Percentiles rank a stretch among this genome's conserved stretches.
phyloP scores from a whole-genome alignment of 2,329 filamentous ascomycete species.

The Plectosphaerella cucumerina region DNA sequence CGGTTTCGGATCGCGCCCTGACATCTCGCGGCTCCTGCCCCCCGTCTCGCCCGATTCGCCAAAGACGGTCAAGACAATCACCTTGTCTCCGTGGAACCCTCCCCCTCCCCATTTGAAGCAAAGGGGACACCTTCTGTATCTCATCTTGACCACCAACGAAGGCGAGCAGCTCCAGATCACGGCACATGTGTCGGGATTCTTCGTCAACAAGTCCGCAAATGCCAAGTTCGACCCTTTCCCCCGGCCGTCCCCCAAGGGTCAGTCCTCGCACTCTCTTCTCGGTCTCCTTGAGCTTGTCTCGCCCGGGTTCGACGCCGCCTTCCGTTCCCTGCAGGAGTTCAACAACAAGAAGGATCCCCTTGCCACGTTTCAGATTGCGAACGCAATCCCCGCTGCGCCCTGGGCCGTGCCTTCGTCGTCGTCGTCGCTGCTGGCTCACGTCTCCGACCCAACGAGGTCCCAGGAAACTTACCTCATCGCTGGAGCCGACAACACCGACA shows the following conservation, averaged over 20 bases:
- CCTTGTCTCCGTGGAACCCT: conserved; percentile 93
- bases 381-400: conserved; percentile 85
- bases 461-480: conserved; percentile 90
- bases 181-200: conserved; percentile 90
- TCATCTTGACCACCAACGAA: conserved; percentile 85
- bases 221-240: conserved; percentile 91
- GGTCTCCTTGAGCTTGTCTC: conserved; percentile 75
- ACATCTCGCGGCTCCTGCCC: conserved; percentile 69
- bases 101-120: conserved; percentile 88
- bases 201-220: conserved; percentile 93
- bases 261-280: conserved; percentile 80
- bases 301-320: conserved; percentile 73
- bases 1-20: conserved; percentile 67
- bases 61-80: conserved; percentile 86
- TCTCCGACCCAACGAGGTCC: conserved; percentile 78
- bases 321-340: conserved; percentile 75
- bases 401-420: conserved; percentile 77
- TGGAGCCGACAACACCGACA: conserved; percentile 91
- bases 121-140: conserved; percentile 87
- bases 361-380: conserved; percentile 92
- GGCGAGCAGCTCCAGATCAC: conserved; percentile 95
- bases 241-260: conserved; percentile 70
- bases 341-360: conserved; percentile 84
- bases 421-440: conserved; percentile 64
- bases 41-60: conserved; percentile 63